Evolutionary conservation across 306 rosid species (phyloP), one percentile per base, ranked within the genome.

Genomic region (Medicago ruthenica): DNA sequence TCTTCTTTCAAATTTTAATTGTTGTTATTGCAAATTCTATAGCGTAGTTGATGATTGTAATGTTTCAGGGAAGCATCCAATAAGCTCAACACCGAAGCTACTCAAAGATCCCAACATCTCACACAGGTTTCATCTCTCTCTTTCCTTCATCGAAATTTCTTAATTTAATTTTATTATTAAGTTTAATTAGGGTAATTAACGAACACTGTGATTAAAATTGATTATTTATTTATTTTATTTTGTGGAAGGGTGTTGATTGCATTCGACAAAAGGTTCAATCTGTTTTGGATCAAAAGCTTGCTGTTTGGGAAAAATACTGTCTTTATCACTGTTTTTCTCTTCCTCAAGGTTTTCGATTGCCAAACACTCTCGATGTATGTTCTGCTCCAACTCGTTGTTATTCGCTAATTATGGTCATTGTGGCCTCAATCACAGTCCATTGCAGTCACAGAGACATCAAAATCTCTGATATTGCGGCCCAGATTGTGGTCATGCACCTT

Each of bases 221-320:
- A 4, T 20, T 10, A 12, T 44, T 51, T 65, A n/a, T 31, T 57
- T 37, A 4, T 14, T 58, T 76, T 47, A 42, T 57, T 50, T 12
- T 65, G 22, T 54, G 45, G 7, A 67, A 95, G 99, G 97, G 93
- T 16, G 69, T 90, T 36, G 81, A 81, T 78, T 42, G 73, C 8
- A 66, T 89, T 69, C 91, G 83, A 20, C 41, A 74, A 5, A 63
- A 41, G 69, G 81, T 90, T 78, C 89, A 89, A 59, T 90, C 88
- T 15, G 88, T 75, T 73, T 70, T 90, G 82, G 90, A 87, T 80
- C 84, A 84, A 76, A 80, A 86, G 77, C 83, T 95, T 16, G 75
- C 76, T 36, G 79, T 82, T 86, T 95, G 99, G 99, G 97, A 92
- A 89, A 79, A 84, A 62, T 89, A 86, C 65, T 86, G 93, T 77